Evolutionary conservation across 345 rosid genomes (phyloP), one percentile per base, ranked within the genome.

Genomic region (Moricandia arvensis): DNA sequence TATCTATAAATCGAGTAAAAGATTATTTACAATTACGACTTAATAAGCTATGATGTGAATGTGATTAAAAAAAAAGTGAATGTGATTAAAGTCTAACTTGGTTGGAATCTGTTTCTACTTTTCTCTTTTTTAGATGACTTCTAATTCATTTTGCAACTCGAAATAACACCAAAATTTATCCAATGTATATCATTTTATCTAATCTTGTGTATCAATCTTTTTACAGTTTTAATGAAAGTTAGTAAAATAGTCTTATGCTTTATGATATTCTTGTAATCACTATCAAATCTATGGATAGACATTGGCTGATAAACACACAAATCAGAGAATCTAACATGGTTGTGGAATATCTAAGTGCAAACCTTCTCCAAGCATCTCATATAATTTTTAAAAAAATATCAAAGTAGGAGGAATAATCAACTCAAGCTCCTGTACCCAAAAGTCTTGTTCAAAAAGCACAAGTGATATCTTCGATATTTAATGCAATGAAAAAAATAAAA

Each of bases 361-460:
- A 24, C 37, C 51, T 18, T 11, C n/a, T n/a, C n/a, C 3, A 75
- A 75, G 74, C 79, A 75, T 75, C 79, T 67, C 49, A 21, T 43
- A 43, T 31, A 31, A n/a, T 60, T 27, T 58, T 13, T 24, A n/a
- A 0, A n/a, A 15, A 60, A 60, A 29, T 31, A 60, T 31, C 18
- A 30, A 15, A 8, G 43, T 15, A 60, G 6, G 43, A 21, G 30
- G 43, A 60, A 60, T 60, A 60, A 60, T 33, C 65, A 60, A 60
- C 65, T 11, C 65, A 60, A 31, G 63, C 26, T 60, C 65, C 15
- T 61, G 65, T 61, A 61, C 33, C 65, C 43, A 8, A 3, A 61
- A 33, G 27, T 61, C 35, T 61, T 61, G n/a, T 65, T 61, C 21
- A 49, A 61, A 12, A 72, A 72, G 53, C 75, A 71, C 38, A 60